Conservation (phyloP, 2,329 filamentous ascomycete species). For the Hypoxylon sp. region DNA sequence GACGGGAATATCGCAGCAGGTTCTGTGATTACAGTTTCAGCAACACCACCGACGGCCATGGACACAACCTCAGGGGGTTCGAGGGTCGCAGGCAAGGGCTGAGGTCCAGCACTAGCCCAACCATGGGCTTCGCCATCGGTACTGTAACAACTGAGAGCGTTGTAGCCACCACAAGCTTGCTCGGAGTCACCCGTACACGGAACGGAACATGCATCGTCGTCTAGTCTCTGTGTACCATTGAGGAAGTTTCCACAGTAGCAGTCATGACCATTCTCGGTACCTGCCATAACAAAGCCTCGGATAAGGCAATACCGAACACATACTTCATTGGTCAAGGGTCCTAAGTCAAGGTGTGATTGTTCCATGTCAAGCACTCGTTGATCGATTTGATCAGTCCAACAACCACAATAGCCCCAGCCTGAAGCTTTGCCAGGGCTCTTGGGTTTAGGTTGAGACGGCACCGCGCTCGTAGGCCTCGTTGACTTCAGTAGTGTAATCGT, state of each 20-base stretch:
- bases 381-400: slow-evolving; percentile 42
- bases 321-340: slow-evolving; percentile 41
- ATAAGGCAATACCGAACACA: slow-evolving; percentile 60
- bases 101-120: slow-evolving; percentile 45
- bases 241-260: slow-evolving; percentile 59
- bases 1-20: slow-evolving; percentile 40
- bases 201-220: slow-evolving; percentile 56
- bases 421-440: slow-evolving; percentile 37
- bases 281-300: slow-evolving; percentile 56
- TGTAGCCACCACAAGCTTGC: slow-evolving; percentile 60
- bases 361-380: slow-evolving; percentile 39
- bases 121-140: slow-evolving; percentile 48
- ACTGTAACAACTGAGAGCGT: slow-evolving; percentile 57
- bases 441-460: slow-evolving; percentile 26
- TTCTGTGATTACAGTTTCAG: slow-evolving; percentile 38
- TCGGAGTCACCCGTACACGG: slow-evolving; percentile 58
- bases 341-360: slow-evolving; percentile 14
- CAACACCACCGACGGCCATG: slow-evolving; percentile 41
- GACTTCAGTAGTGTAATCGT: slow-evolving; percentile 1
- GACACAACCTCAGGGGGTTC: slow-evolving; percentile 39
- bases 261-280: slow-evolving; percentile 57
- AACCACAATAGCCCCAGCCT: slow-evolving; percentile 45
- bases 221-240: slow-evolving; percentile 51
- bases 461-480: slow-evolving; percentile 8
- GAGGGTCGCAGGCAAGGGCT: slow-evolving; percentile 39